phyloP scores from a whole-genome alignment of 768 basidiomycete genomes.

The Tylopilus sp. region DNA sequence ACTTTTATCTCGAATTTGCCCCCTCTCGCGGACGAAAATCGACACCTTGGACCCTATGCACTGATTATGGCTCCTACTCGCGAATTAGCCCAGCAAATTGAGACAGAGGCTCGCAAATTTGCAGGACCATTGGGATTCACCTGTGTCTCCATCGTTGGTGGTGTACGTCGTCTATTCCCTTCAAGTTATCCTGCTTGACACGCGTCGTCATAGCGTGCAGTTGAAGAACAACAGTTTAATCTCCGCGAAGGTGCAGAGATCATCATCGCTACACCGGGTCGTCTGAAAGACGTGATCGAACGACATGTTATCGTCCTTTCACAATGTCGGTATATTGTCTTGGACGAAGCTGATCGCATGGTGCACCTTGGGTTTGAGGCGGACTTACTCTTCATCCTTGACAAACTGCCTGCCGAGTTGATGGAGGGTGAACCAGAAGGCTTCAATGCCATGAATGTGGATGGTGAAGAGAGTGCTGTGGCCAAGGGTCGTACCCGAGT shows the following conservation, averaged over 20 bases:
- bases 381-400: constrained; percentile 91
- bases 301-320: constrained; percentile 92
- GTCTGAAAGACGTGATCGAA: constrained; percentile 96
- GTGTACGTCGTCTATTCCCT: constrained; percentile 43
- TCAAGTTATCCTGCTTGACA: constrained; percentile 12
- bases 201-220: constrained; percentile 55
- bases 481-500: constrained; percentile 76
- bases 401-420: constrained; percentile 82
- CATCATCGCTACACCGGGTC: constrained; percentile 97
- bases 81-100: constrained; percentile 97
- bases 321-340: constrained; percentile 97
- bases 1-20: constrained; percentile 88
- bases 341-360: constrained; percentile 99
- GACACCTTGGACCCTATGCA: constrained; percentile 91
- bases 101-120: constrained; percentile 89
- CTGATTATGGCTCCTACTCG: constrained; percentile 96
- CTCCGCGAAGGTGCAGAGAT: constrained; percentile 98
- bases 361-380: constrained; percentile 96
- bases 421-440: constrained; percentile 70
- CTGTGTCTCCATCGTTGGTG: constrained; percentile 98
- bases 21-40: constrained; percentile 85
- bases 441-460: constrained; percentile 69
- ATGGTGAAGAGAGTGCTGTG: constrained; percentile 52
- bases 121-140: constrained; percentile 85
- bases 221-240: constrained; percentile 98